Evolutionary conservation across 805 yeast species (phyloP), one percentile per base, ranked within the genome.

Genomic region (Blastobotrys peoriensis): DNA sequence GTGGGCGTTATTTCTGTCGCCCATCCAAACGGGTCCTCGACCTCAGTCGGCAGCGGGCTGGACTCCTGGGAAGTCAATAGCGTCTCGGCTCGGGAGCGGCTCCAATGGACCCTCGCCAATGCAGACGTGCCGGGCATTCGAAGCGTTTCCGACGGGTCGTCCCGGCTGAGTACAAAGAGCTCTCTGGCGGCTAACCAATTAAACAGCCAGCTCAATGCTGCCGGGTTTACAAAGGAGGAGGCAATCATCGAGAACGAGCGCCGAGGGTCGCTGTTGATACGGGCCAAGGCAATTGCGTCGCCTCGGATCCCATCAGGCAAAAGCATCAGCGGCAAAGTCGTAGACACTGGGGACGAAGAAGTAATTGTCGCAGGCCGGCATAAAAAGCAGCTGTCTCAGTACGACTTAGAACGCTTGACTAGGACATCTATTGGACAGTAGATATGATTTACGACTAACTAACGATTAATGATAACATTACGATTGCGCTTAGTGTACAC

Each of bases 21-120:
- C n/a, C n/a, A n/a, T n/a, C n/a, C n/a, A n/a, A 37, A 21, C 30
- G 16, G 19, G 16, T 19, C 8, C 17, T 37, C 16, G 16, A 16
- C 22, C n/a, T 15, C 41, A 23, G 9, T 6, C 33, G 28, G 5
- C 19, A 21, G 17, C 22, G 33, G 33, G 13, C 30, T 40, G 8
- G 43, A 40, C 21, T 19, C 36, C 25, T 40, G 43, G 43, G 43
- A 40, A 6, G 38, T 40, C 30, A 25, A 25, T n/a, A 38, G 41
- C 36, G 20, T 17, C 28, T n/a, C 20, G 20, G 43, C 23, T 18
- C 27, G 30, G n/a, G 37, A 33, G 20, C n/a, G 37, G 10, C 17
- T 40, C 22, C 13, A 17, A 13, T 38, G 41, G 41, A 10, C 41
- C 13, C 18, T 38, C 6, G 33, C 15, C 8, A n/a, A n/a, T 20